Evolutionary conservation across 2,329 filamentous ascomycete species (phyloP), one percentile per base, ranked within the genome.

Genomic region (Nemania serpens): DNA sequence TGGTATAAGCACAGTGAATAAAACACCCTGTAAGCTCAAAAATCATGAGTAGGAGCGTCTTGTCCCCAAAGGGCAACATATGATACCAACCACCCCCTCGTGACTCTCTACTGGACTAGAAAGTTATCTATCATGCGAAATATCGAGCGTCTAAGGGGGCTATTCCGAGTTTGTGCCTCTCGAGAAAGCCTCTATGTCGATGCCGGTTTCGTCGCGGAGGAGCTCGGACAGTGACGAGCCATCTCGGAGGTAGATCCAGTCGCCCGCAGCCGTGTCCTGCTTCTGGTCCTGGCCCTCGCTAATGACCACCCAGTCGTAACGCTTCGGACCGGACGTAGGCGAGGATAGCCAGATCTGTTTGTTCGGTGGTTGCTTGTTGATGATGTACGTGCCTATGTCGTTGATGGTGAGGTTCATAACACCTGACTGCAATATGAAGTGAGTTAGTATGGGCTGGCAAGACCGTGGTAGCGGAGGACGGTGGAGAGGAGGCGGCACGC

Each of bases 311-410:
- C 91, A 99, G 76, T 98, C 93, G 79, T 89, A 99, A 60, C 94
- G 88, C 79, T 97, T 97, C 13, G 95, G 95, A 0, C 95, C 95
- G 5, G 91, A 93, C 55, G 92, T 81, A 3, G 95, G 95, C 45
- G 92, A 96, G 39, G 91, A 95, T 47, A 98, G 86, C 95, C 95
- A 99, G 73, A 99, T 97, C 75, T 90, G 95, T 81, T 93, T 95
- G 82, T 97, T 98, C 18, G 94, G 93, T 0, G 95, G 95, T 76
- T 99, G 95, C 78, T 99, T 99, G 85, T 99, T 99, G 78, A 99
- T 84, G 62, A 99, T 91, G 74, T 96, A 99, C 33, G 87, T 94
- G 64, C 93, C 93, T 52, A 86, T 81, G 12, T 82, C 79, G 1
- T 87, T 85, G 69, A 91, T 86, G 6, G 79, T 82, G 71, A 98